A percentile compares a stretch with the other conserved stretches of the same genome.
Conservation (phyloP, 2,329 filamentous ascomycete genomes). For the Spiromastix sp. region DNA sequence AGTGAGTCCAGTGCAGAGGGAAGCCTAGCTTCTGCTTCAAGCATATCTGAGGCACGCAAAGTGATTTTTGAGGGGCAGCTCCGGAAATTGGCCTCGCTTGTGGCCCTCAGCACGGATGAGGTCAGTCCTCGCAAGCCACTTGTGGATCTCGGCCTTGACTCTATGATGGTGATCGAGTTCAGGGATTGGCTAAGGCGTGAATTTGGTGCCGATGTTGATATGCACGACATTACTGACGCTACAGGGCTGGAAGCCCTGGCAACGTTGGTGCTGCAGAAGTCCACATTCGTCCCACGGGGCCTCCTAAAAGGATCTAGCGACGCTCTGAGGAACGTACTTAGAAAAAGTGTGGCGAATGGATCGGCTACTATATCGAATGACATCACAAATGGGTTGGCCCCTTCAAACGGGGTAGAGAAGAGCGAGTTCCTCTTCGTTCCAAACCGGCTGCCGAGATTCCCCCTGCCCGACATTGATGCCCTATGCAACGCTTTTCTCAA, state of each 20-base stretch:
- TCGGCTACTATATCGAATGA: too few species aligned
- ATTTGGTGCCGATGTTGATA: conserved; percentile 3
- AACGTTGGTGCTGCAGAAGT: neutral
- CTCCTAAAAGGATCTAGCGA: too few species aligned
- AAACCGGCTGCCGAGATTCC: too few species aligned
- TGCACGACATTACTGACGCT: conserved; percentile 4
- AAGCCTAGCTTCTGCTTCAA: neutral
- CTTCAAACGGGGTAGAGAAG: too few species aligned
- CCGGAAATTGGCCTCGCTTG: neutral
- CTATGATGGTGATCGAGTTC: conserved; percentile 5
- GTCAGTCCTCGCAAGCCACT: neutral
- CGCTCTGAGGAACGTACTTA: too few species aligned
- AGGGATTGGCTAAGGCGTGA: conserved; percentile 3
- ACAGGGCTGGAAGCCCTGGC: neutral
- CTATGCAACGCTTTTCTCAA: neutral
- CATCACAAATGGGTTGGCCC: too few species aligned
- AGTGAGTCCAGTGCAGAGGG: neutral
- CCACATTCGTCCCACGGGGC: neutral
- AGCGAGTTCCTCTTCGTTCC: too few species aligned
- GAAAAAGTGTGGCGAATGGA: too few species aligned
- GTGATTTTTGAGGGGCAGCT: neutral
- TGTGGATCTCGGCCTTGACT: conserved; percentile 3
- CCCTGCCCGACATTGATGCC: neutral
- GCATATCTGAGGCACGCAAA: neutral
- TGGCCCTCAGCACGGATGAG: neutral